phyloP scores from a whole-genome alignment of 208 protist species.

The Leishmania amazonensis region DNA sequence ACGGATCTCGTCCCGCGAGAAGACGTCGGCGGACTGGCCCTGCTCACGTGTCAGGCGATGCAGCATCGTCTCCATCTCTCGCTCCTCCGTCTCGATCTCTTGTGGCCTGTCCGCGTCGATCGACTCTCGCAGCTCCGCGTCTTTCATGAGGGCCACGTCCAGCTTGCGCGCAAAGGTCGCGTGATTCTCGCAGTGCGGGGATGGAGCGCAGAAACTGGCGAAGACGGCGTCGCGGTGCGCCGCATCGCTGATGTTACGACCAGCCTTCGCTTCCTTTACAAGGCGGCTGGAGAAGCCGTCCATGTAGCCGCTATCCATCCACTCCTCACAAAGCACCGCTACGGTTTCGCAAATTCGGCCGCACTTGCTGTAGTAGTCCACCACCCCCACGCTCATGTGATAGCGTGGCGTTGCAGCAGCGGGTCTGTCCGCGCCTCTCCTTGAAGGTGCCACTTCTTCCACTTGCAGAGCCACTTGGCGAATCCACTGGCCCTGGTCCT shows the following conservation, averaged over 20 bases:
- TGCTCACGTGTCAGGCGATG: slow-evolving; percentile 55
- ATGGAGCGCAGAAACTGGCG: slow-evolving; percentile 9
- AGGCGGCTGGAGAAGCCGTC: slow-evolving; percentile 41
- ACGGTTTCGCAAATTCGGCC: slow-evolving; percentile 72
- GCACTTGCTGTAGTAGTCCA: slow-evolving; percentile 49
- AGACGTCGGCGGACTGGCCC: slow-evolving; percentile 52
- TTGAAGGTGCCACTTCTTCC: slow-evolving; percentile 16
- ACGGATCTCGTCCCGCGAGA: slow-evolving; percentile 65
- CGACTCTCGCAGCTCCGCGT: slow-evolving; percentile 6
- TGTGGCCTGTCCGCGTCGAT: slow-evolving; percentile 20
- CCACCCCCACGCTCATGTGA: slow-evolving; percentile 20
- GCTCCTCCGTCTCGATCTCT: slow-evolving; percentile 52
- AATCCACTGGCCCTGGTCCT: slow-evolving; percentile 72
- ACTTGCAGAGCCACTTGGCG: slow-evolving; percentile 45
- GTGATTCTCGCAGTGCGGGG: slow-evolving; percentile 21
- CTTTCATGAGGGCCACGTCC: slow-evolving; percentile 14
- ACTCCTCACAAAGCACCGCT: slow-evolving; percentile 46
- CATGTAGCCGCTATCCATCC: slow-evolving; percentile 44
- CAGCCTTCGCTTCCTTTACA: slow-evolving; percentile 15
- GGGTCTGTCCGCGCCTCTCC: neutral
- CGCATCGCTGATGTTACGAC: slow-evolving; percentile 12
- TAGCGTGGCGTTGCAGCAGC: slow-evolving; percentile 7
- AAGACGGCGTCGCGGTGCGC: slow-evolving; percentile 12
- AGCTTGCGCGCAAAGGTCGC: slow-evolving; percentile 5
- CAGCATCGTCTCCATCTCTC: slow-evolving; percentile 80